Conservation (phyloP, 2,329 filamentous ascomycete species). For the Colletotrichum godetiae region DNA sequence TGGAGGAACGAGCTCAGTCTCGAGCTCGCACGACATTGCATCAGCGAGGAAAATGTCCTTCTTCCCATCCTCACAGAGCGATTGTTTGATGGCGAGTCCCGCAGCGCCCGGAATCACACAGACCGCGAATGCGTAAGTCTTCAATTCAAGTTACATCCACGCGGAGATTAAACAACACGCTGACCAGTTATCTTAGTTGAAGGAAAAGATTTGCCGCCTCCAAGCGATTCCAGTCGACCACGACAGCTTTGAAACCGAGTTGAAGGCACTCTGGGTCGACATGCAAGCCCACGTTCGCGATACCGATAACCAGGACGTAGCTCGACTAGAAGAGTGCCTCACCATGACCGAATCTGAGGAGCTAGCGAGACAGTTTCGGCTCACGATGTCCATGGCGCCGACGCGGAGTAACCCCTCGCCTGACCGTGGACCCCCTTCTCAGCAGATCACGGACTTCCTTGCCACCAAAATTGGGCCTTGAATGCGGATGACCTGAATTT, state of each 20-base stretch:
- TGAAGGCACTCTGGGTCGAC: constrained; percentile 18
- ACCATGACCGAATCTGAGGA: constrained; percentile 26
- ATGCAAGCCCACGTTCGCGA: constrained; percentile 27
- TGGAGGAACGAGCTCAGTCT: constrained; percentile 30
- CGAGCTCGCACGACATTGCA: constrained; percentile 32
- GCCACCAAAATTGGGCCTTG: constrained; percentile 10
- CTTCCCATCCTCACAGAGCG: constrained; percentile 13
- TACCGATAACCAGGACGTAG: constrained; percentile 25
- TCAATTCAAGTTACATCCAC: fast-evolving
- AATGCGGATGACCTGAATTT: not conserved
- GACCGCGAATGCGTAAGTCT: constrained; percentile 17
- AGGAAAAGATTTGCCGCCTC: constrained; percentile 26
- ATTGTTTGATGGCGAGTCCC: constrained; percentile 15
- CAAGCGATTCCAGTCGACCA: constrained; percentile 11
- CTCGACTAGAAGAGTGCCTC: constrained; percentile 23
- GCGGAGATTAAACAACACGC: not conserved
- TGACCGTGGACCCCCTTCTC: constrained; percentile 11
- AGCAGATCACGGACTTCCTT: constrained; percentile 26
- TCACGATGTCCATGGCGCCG: constrained; percentile 21
- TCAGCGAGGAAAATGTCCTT: constrained; percentile 28
- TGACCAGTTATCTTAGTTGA: not conserved
- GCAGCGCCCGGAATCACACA: constrained; percentile 13
- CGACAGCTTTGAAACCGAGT: constrained; percentile 11
- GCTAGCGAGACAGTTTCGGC: constrained; percentile 12
- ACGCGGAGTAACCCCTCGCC: constrained; percentile 24